Evolutionary conservation across 116 monocot species (phyloP).

Genomic region (Phalaenopsis hybrid): DNA sequence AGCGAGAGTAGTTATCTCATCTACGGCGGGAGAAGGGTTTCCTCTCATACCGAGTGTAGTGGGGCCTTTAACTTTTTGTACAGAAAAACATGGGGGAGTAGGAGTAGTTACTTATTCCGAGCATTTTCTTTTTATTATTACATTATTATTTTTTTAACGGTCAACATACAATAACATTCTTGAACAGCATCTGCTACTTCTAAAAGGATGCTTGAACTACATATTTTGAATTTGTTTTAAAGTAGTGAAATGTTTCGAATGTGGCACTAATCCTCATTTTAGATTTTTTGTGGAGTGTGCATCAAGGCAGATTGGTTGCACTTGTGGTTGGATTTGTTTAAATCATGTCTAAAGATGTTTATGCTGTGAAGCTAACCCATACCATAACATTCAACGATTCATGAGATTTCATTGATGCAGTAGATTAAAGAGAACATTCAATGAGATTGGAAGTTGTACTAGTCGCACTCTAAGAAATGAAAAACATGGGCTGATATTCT

Average conservation of each 20-base stretch:
- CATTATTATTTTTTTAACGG: no score
- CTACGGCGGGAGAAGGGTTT: no score
- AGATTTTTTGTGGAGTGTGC: background rate
- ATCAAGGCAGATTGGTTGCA: background rate
- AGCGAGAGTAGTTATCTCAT: no score
- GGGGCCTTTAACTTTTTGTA: no score
- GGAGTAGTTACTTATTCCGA: no score
- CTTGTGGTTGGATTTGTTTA: background rate
- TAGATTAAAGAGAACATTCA: background rate
- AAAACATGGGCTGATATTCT: background rate
- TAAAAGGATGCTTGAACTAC: background rate
- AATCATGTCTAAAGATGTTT: background rate
- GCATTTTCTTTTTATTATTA: no score
- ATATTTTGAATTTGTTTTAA: background rate
- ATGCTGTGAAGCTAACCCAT: background rate
- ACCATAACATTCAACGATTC: background rate
- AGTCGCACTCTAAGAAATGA: background rate
- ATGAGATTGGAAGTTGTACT: background rate
- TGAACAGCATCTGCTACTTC: background rate
- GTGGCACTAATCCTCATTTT: background rate
- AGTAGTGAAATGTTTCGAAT: background rate
- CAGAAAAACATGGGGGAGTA: no score
- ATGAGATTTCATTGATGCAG: background rate
- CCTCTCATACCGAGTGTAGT: no score
- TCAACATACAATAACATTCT: background rate